Evolutionary conservation across 2,329 filamentous ascomycete genomes (phyloP).

Genomic region (Calonectria crousiana): DNA sequence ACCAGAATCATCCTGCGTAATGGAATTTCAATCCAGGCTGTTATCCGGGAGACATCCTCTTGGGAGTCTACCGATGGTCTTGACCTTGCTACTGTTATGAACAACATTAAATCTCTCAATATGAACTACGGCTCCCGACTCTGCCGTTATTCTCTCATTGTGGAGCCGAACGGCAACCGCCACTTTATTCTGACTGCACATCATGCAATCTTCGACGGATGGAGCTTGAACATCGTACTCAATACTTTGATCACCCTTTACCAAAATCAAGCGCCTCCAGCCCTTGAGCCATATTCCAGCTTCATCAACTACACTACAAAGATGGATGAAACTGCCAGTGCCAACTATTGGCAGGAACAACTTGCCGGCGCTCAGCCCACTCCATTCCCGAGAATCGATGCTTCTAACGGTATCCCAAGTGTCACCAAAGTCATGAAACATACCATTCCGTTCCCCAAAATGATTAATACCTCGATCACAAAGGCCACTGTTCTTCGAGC

Average conservation of each 20-base stretch:
- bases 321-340: neutral
- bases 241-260: conserved; percentile 26
- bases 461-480: conserved; percentile 7
- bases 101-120: neutral
- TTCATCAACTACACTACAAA: neutral
- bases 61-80: neutral
- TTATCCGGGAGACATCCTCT: neutral
- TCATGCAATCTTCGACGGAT: conserved; percentile 15
- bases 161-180: neutral
- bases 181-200: neutral
- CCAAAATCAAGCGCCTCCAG: neutral
- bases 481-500: conserved; percentile 44
- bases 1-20: neutral
- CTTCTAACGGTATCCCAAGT: neutral
- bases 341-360: neutral
- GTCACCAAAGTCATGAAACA: conserved; percentile 57
- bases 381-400: neutral
- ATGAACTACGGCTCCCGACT: conserved; percentile 9
- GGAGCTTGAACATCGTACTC: neutral
- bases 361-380: neutral
- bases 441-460: conserved; percentile 56
- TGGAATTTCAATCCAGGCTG: neutral
- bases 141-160: neutral
- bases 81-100: neutral
- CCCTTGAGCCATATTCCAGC: neutral